Evolutionary conservation across 2,329 filamentous ascomycete species (phyloP).

Genomic region (Emmonsiellopsis sp.): DNA sequence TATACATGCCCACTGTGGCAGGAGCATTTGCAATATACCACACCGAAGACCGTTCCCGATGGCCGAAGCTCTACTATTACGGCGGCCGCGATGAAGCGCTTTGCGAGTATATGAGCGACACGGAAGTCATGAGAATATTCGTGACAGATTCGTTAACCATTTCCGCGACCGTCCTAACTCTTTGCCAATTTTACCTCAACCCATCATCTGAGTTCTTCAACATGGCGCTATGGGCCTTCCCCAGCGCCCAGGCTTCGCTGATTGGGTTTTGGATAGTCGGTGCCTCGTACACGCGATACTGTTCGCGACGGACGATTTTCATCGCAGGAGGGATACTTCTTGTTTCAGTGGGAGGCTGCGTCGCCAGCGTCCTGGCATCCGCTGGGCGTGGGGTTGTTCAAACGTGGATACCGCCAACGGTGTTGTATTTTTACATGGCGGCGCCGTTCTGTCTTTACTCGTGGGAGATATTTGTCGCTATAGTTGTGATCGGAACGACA

Average conservation of each 20-base stretch:
- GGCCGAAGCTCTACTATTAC: slow-evolving; percentile 2
- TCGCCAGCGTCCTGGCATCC: background rate
- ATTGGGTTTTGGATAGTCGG: slow-evolving; percentile 1
- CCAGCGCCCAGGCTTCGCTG: background rate
- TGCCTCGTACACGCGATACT: background rate
- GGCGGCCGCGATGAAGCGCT: slow-evolving; percentile 1
- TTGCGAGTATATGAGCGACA: background rate
- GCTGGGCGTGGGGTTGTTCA: background rate
- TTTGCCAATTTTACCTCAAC: background rate
- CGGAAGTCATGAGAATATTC: background rate
- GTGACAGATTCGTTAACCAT: slow-evolving; percentile 1
- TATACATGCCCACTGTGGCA: slow-evolving; percentile 2
- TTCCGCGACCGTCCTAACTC: background rate
- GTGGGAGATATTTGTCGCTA: background rate
- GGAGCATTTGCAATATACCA: slow-evolving; percentile 1
- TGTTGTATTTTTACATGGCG: slow-evolving; percentile 1
- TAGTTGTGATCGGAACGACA: background rate
- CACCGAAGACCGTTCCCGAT: background rate
- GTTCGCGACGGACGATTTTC: background rate
- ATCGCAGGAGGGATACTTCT: background rate
- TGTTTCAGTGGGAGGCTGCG: background rate
- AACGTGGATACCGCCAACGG: slow-evolving; percentile 1
- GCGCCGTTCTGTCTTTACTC: background rate
- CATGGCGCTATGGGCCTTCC: slow-evolving; percentile 1
- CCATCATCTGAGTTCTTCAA: background rate